phyloP scores from a whole-genome alignment of 2,329 filamentous ascomycete species.

The Colletotrichum liriopes region DNA sequence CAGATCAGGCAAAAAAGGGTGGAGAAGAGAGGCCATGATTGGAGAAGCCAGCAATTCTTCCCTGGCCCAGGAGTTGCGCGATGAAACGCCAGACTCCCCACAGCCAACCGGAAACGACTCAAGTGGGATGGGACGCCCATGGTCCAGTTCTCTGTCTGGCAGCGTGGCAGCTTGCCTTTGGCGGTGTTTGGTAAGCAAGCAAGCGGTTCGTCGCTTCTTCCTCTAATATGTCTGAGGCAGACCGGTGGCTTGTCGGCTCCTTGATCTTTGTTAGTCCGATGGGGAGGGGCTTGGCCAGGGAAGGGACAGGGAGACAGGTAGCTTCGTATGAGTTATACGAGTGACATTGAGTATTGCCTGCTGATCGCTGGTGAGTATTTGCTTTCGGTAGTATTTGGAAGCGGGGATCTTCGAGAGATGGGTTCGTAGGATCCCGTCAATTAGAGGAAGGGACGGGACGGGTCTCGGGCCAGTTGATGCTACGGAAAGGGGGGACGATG shows the following conservation, averaged over 20 bases:
- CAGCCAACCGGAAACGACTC: constrained; percentile 2
- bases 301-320: not conserved
- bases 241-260: constrained; percentile 28
- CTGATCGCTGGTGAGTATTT: constrained; percentile 15
- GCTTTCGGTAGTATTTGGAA: constrained; percentile 14
- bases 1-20: constrained; percentile 21
- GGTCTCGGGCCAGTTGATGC: constrained; percentile 10
- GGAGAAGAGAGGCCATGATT: constrained; percentile 29
- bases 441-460: constrained; percentile 28
- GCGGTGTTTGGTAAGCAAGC: not conserved
- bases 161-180: not conserved
- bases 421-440: constrained; percentile 34
- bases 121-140: not conserved
- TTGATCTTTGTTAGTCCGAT: constrained; percentile 18
- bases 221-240: constrained; percentile 27
- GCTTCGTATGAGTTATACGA: not conserved
- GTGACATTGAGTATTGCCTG: constrained; percentile 7
- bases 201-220: not conserved
- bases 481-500: not conserved
- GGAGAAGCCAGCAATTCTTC: constrained; percentile 30
- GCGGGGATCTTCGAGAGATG: constrained; percentile 16
- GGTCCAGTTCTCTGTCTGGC: not conserved
- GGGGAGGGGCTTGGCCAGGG: not conserved
- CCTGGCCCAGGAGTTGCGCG: constrained; percentile 26
- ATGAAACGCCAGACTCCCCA: constrained; percentile 36